These are phyloP conservation scores for Lecanosticta acicola DNA, from an alignment of 2,329 filamentous ascomycete genomes.

Conservation along the genomic window DNA sequence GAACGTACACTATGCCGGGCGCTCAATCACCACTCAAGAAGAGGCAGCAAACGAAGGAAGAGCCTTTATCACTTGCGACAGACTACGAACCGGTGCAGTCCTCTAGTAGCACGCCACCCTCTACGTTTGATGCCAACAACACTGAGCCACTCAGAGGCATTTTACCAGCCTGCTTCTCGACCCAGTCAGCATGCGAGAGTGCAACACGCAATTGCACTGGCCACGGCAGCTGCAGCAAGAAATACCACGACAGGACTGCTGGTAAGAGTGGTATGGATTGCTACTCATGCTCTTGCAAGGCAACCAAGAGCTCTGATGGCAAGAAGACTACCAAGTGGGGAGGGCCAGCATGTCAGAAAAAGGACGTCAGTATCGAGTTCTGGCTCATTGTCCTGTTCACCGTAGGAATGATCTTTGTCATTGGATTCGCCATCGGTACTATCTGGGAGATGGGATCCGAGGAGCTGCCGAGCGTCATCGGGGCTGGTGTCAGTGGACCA, in stretches of 20 bases:
- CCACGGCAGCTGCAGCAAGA: conserved; percentile 70
- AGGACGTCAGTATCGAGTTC: conserved; percentile 82
- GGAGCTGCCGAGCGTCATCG: conserved; percentile 87
- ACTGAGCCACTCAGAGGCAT: conserved; percentile 43
- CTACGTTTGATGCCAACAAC: conserved; percentile 35
- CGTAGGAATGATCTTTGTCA: conserved; percentile 60
- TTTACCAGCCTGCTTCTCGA: conserved; percentile 70
- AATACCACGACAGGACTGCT: conserved; percentile 46
- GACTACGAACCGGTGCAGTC: conserved; percentile 22
- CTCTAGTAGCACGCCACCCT: conserved; percentile 25
- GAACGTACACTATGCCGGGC: conserved; percentile 29
- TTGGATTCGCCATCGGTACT: conserved; percentile 68
- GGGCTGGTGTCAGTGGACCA: conserved; percentile 79
- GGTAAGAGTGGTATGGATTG: conserved; percentile 46
- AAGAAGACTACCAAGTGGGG: conserved; percentile 70
- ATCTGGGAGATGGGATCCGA: conserved; percentile 79
- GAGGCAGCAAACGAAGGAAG: conserved; percentile 21
- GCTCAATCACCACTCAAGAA: conserved; percentile 22
- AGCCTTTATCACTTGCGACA: conserved; percentile 12
- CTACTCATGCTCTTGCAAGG: conserved; percentile 71
- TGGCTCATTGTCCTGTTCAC: conserved; percentile 77
- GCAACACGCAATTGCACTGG: conserved; percentile 74
- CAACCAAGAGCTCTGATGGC: conserved; percentile 49
- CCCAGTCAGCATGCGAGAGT: conserved; percentile 60
- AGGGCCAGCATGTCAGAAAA: conserved; percentile 82